phyloP scores from a whole-genome alignment of 345 rosid genomes.

The Punica granatum region DNA sequence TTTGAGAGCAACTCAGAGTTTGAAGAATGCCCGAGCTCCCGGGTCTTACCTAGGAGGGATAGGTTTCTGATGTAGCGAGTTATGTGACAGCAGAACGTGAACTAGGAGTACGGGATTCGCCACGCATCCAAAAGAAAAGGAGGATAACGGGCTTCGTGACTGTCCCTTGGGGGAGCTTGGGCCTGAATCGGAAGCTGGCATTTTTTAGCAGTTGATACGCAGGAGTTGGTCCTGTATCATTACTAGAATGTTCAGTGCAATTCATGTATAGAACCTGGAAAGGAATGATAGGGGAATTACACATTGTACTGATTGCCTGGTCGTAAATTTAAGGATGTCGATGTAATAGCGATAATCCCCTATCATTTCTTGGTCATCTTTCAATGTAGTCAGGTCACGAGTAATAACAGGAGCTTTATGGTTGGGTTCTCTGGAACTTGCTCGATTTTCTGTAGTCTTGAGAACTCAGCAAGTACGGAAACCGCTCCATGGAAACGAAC shows the following conservation, averaged over 20 bases:
- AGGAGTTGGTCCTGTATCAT: not conserved
- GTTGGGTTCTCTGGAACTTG: no score
- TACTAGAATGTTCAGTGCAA: not conserved
- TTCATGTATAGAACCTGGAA: not conserved
- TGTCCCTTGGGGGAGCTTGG: not conserved
- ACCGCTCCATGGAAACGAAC: no score
- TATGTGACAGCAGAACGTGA: not conserved
- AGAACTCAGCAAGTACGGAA: no score
- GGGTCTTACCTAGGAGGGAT: not conserved
- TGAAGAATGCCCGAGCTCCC: not conserved
- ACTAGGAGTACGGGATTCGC: no score
- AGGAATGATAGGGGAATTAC: not conserved
- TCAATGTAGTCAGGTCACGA: no score
- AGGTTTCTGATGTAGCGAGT: not conserved
- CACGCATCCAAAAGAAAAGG: no score
- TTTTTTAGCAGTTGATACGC: not conserved
- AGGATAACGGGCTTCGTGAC: not conserved
- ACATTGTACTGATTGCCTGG: not conserved
- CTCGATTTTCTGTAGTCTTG: no score
- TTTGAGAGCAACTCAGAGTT: not conserved
- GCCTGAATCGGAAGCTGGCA: not conserved
- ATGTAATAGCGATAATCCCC: no score
- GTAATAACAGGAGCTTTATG: no score
- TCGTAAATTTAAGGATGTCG: no score
- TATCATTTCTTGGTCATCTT: no score